A percentile compares a stretch with the other conserved stretches of the same genome.
phyloP scores from a whole-genome alignment of 176 grass and related monocot genomes.

The Elaeis guineensis region DNA sequence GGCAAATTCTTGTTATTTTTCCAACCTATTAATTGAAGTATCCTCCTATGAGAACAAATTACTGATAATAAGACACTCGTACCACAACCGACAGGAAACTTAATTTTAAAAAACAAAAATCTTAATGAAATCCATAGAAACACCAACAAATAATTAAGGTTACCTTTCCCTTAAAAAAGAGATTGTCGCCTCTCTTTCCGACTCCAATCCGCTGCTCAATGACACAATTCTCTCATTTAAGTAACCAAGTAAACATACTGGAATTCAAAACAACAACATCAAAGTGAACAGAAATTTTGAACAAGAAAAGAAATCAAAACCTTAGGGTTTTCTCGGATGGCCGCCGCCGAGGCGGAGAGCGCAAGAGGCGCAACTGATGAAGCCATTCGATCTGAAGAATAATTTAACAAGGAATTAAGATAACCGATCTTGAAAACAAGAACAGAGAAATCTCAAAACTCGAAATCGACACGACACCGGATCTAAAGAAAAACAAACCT shows the following conservation, averaged over 20 bases:
- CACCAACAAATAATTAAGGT: background rate
- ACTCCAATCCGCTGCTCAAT: slow-evolving; percentile 15
- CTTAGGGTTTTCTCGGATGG: slow-evolving; percentile 13
- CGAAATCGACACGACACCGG: too few species aligned
- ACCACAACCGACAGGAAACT: too few species aligned
- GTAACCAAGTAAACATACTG: background rate
- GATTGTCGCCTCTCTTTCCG: slow-evolving; percentile 6
- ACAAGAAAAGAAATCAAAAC: slow-evolving; percentile 5
- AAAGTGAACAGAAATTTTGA: background rate
- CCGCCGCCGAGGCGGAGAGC: slow-evolving; percentile 17
- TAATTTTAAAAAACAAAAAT: slow-evolving; percentile 4
- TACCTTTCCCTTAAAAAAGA: slow-evolving; percentile 17
- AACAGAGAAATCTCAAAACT: too few species aligned
- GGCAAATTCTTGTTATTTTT: too few species aligned
- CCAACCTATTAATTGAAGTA: too few species aligned
- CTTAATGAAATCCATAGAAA: background rate
- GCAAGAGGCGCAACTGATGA: slow-evolving; percentile 11
- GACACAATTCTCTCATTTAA: background rate
- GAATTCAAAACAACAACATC: background rate
- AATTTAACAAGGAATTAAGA: too few species aligned
- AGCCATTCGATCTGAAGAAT: too few species aligned
- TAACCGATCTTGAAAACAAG: too few species aligned
- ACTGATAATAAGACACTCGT: too few species aligned
- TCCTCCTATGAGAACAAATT: too few species aligned
- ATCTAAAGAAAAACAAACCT: too few species aligned